These are phyloP conservation scores for Fusarium nanum DNA, from an alignment of 2,329 filamentous ascomycete species.

Conservation along the genomic window DNA sequence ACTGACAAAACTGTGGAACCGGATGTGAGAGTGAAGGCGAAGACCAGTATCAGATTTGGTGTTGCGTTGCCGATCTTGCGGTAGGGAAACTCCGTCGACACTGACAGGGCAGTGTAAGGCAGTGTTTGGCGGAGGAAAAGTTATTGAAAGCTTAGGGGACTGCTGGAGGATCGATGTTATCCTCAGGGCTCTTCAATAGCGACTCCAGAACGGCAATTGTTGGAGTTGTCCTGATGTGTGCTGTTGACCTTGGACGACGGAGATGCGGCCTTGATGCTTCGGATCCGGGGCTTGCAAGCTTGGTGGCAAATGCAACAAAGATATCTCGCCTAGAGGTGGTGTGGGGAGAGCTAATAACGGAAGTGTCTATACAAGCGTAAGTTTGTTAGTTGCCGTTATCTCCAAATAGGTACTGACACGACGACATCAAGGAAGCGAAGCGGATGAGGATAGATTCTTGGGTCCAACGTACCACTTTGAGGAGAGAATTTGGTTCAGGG, in stretches of 20 bases:
- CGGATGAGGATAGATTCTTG: neutral
- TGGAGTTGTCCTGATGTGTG: neutral
- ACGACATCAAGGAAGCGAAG: constrained; percentile 12
- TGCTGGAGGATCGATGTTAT: constrained; percentile 39
- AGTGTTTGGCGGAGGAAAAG: constrained; percentile 9
- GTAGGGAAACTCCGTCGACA: constrained; percentile 33
- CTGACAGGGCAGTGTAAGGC: constrained; percentile 1
- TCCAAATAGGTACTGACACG: constrained; percentile 21
- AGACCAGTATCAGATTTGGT: constrained; percentile 11
- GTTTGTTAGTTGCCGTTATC: constrained; percentile 13
- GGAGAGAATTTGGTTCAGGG: constrained; percentile 19
- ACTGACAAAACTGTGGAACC: constrained; percentile 38
- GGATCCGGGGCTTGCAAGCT: constrained; percentile 34
- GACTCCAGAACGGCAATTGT: constrained; percentile 44
- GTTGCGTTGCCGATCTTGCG: constrained; percentile 32
- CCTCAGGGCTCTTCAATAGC: constrained; percentile 45
- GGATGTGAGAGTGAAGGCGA: constrained; percentile 17
- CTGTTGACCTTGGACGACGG: constrained; percentile 14
- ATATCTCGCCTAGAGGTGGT: constrained; percentile 22
- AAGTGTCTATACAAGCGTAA: constrained; percentile 22
- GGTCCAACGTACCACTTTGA: constrained; percentile 30
- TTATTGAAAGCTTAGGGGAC: constrained; percentile 33
- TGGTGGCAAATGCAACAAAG: constrained; percentile 41
- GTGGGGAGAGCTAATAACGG: constrained; percentile 27
- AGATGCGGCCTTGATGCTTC: constrained; percentile 33